These are phyloP conservation scores for Phyllachora maydis DNA, from an alignment of 2,329 filamentous ascomycete genomes.

Conservation along the genomic window DNA sequence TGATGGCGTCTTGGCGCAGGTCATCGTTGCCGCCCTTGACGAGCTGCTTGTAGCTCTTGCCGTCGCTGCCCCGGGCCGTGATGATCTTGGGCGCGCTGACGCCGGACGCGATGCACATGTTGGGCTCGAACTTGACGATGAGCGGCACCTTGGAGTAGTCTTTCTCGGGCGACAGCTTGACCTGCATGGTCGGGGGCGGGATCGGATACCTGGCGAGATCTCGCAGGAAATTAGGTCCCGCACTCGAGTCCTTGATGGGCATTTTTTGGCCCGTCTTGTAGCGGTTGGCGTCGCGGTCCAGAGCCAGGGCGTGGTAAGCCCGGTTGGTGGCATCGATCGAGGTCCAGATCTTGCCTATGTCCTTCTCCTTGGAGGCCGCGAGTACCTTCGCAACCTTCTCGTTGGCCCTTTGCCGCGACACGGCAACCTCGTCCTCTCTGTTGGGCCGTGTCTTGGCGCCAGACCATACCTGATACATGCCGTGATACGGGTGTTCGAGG, in stretches of 20 bases:
- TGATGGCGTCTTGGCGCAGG: constrained; percentile 88
- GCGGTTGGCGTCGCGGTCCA: constrained; percentile 39
- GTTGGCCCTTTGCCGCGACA: constrained; percentile 56
- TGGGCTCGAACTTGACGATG: constrained; percentile 51
- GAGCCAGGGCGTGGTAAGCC: constrained; percentile 40
- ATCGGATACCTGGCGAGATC: constrained; percentile 45
- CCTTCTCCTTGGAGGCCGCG: too few relatives aligned
- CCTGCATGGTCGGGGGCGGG: constrained; percentile 75
- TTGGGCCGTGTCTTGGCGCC: constrained; percentile 49
- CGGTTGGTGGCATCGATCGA: constrained; percentile 57
- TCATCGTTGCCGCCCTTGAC: constrained; percentile 95
- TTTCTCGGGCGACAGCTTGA: constrained; percentile 50
- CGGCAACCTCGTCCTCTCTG: constrained; percentile 51
- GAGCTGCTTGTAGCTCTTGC: constrained; percentile 65
- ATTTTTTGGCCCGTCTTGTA: constrained; percentile 50
- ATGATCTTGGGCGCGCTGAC: constrained; percentile 90
- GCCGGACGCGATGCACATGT: constrained; percentile 71
- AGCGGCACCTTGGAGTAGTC: constrained; percentile 61
- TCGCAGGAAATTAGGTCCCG: constrained; percentile 41
- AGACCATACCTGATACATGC: constrained; percentile 92
- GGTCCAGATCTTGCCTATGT: constrained; percentile 39
- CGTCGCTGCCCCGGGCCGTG: constrained; percentile 60
- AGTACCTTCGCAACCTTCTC: constrained; percentile 44
- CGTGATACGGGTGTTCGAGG: constrained; percentile 83
- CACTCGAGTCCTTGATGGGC: constrained; percentile 29